Evolutionary conservation across 2,329 filamentous ascomycete genomes (phyloP), one percentile per base, ranked within the genome.

Genomic region (Pseudopithomyces maydicus): DNA sequence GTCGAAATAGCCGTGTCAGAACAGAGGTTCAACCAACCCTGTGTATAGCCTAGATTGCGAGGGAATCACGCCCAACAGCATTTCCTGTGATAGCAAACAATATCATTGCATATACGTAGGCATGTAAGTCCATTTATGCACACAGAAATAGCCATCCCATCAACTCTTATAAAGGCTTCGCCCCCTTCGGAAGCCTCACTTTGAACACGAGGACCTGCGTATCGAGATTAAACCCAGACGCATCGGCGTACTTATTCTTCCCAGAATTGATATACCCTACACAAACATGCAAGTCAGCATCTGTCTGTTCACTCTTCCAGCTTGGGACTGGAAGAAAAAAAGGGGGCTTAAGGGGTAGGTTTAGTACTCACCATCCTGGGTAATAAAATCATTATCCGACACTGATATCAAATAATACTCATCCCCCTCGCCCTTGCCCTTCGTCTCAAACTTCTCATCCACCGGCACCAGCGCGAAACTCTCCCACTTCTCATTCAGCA

Each of bases 401-500:
- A 90, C 75, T 12, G 82, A 85, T 59, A 92, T 84, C 33, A 92
- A 70, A 67, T 86, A 90, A 72, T 85, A 91, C 74, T 90, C 86
- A 70, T 89, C 85, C 23, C 84, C 82, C 54, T 84, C 79, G 20
- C 73, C 70, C 38, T 75, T 71, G 36, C 75, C 26, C 26, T 29
- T 71, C 1, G 65, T 70, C 67, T 74, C 72, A 52, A 72, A 71
- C 44, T 77, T 61, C 1, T 79, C 79, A 64, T 86, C 79, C 1
- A 74, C 71, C 2, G 87, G 87, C 2, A 86, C 80, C 22, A 91
- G 70, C 2, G 85, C 84, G 46, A 92, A 74, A 19, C 84, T 85
- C 78, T 92, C 89, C 89, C 89, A 92, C 70, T 92, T 92, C 79
- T 92, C 89, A 65, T 91, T 91, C 70, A 92, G 69, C 35, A 91